Evolutionary conservation across 257 asterid genomes (phyloP), one percentile per base, ranked within the genome.

Genomic region (Nicotiana knightiana): DNA sequence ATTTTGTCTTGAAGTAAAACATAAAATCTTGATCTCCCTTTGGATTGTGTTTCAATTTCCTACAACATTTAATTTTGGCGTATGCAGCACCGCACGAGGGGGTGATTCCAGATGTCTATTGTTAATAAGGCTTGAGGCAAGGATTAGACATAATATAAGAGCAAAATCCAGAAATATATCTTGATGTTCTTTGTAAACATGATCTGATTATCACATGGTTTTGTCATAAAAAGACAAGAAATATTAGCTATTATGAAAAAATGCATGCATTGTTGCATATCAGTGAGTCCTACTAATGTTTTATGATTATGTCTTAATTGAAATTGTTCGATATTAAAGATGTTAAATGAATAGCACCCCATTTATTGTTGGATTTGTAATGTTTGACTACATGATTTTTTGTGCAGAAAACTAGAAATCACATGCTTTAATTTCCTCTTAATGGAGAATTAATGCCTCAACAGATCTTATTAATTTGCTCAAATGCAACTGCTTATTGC

Each of bases 331-430:
- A 5, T 8, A 18, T 37, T 11, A 73, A 48, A 1, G 43, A 26
- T 73, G 43, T 73, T 48, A 26, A 48, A 12, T 73, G 79, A 73
- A 73, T 73, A 73, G 26, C 24, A 73, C 9, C 15, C 15, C 4
- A 73, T 59, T 26, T 73, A 73, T 73, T 73, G 43, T 26, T 48
- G 62, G 79, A 73, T 73, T 48, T 73, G 62, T 26, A 73, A 73
- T 73, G 26, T 73, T 73, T 73, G 79, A 73, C 79, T 24, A 24
- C 4, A 26, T 24, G 62, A 7, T 48, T 73, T 48, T 48, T 7
- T 73, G 51, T 73, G 1, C 62, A 48, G 43, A 73, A 73, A 39
- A 0, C 2, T 26, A 73, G 62, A 48, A 68, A 6, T 1, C 43
- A 73, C 79, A 73, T 73, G 79, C 26, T 73, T 46, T 21, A 43